Base-by-base conservation (phyloP, 768 basidiomycete species). In the Kwoniella europaea region DNA sequence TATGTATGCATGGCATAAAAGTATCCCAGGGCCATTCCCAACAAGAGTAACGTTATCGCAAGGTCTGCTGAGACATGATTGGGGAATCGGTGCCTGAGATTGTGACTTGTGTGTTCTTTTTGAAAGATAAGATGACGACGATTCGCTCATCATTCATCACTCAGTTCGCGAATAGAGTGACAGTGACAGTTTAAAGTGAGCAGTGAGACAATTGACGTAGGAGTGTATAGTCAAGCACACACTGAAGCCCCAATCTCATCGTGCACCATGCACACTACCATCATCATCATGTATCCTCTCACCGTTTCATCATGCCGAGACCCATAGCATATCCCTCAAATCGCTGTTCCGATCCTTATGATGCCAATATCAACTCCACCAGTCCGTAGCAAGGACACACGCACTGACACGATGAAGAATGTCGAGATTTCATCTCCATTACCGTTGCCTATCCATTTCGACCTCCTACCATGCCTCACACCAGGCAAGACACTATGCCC, bases 381-480 rank as follows among this genome's bases (percentile, higher is more conserved):
- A 35, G 35, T 35, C 5, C 35, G 35, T 35, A 35, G 35, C 35
- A 35, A 35, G 35, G 35, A 35, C 35, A 7, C 7, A 35, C 6
- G 35, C 35, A 35, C 35, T 35, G 35, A 35, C 35, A 7, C 35
- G 43, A 41, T 46, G 15, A 3, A 43, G 20, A 22, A 50, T 18
- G 18, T 50, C n/a, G 56, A 50, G 10, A 63, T 68, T 29, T 60
- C 67, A 6, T 57, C 66, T 41, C 69, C 70, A 4, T 24, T 71
- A 6, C 70, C 70, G 24, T 53, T 71, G 4, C 65, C 70, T 35
- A 50, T 67, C 29, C 58, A 63, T 24, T 71, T 71, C 57, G 60
- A 44, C 5, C 52, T 68, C 4, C 20, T 72, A 13, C 71, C 71
- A 2, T 63, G 61, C n/a, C 27, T 67, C 18, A 41, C 62, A 16